Percentiles rank a stretch among this genome's conserved stretches.
Conservation (phyloP, 768 basidiomycete species). For the Sporobolomyces pararoseus region DNA sequence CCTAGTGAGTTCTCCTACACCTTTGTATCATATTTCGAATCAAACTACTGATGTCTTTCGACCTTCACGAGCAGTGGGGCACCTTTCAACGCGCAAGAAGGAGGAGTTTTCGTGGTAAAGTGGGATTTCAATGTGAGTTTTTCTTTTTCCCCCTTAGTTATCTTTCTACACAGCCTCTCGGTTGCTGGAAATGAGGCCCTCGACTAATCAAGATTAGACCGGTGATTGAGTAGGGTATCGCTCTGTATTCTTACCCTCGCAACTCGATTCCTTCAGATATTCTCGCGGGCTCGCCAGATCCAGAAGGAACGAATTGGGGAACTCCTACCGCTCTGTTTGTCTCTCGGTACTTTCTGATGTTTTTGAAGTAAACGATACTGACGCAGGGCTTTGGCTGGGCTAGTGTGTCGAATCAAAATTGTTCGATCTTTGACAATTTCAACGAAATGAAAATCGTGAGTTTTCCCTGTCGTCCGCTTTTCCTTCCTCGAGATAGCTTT, state of each 20-base stretch:
- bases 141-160: not conserved
- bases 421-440: constrained; percentile 7
- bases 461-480: not conserved
- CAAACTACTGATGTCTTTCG: too few relatives aligned
- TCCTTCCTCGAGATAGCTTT: constrained; percentile 3
- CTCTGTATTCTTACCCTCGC: constrained; percentile 1
- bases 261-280: not conserved
- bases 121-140: not conserved
- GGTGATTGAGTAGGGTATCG: constrained; percentile 1
- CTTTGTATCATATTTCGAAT: too few relatives aligned
- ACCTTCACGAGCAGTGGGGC: not conserved
- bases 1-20: not conserved
- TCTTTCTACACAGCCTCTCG: too few relatives aligned
- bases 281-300: not conserved
- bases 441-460: constrained; percentile 8
- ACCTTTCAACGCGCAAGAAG: not conserved
- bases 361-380: not conserved
- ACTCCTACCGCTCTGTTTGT: not conserved
- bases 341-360: not conserved
- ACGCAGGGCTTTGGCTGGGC: not conserved
- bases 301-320: constrained; percentile 1
- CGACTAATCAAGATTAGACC: too few relatives aligned
- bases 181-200: too few relatives aligned
- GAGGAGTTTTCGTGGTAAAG: constrained; percentile 2
- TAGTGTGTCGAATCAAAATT: not conserved